Percentiles rank a stretch among this genome's conserved stretches.
Evolutionary conservation across 1,284 basidiomycete species (phyloP).

Genomic region (Austroboletus novae-zelandiae): DNA sequence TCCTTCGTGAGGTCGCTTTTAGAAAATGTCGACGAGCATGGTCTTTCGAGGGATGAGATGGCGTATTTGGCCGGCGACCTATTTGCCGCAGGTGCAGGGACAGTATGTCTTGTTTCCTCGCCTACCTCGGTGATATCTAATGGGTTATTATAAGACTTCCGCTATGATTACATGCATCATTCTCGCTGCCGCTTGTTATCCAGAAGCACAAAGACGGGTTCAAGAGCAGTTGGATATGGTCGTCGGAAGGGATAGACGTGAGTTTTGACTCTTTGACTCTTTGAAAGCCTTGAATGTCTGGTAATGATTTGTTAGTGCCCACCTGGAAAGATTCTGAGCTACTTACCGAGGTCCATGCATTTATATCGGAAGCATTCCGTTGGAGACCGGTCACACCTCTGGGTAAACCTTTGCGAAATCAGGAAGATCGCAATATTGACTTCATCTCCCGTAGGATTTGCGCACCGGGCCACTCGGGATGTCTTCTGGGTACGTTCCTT

Average conservation of each 20-base stretch:
- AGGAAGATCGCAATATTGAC: background rate
- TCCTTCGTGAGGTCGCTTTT: conserved; percentile 58
- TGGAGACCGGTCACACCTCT: conserved; percentile 61
- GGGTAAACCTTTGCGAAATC: conserved; percentile 26
- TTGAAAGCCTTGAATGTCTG: background rate
- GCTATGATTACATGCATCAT: conserved; percentile 56
- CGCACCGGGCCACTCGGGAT: conserved; percentile 57
- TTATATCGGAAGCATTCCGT: conserved; percentile 56
- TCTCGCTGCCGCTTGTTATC: conserved; percentile 62
- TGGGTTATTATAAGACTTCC: conserved; percentile 40
- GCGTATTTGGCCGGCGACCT: conserved; percentile 61
- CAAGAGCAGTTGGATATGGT: conserved; percentile 61
- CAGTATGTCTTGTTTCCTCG: conserved; percentile 29
- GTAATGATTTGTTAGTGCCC: conserved; percentile 37
- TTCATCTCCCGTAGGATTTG: conserved; percentile 39
- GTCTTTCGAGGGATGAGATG: conserved; percentile 50
- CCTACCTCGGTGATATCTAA: background rate
- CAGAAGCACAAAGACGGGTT: conserved; percentile 51
- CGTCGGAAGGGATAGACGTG: conserved; percentile 51
- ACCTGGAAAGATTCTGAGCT: conserved; percentile 46
- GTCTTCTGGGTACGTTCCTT: conserved; percentile 51
- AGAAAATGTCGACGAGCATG: conserved; percentile 46
- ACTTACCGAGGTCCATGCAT: conserved; percentile 57
- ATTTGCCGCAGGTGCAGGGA: conserved; percentile 63
- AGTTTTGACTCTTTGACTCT: conserved; percentile 12